Percentiles rank a stretch among this genome's conserved stretches.
Conservation (phyloP, 345 rosid species). For the Euphorbia lathyris region DNA sequence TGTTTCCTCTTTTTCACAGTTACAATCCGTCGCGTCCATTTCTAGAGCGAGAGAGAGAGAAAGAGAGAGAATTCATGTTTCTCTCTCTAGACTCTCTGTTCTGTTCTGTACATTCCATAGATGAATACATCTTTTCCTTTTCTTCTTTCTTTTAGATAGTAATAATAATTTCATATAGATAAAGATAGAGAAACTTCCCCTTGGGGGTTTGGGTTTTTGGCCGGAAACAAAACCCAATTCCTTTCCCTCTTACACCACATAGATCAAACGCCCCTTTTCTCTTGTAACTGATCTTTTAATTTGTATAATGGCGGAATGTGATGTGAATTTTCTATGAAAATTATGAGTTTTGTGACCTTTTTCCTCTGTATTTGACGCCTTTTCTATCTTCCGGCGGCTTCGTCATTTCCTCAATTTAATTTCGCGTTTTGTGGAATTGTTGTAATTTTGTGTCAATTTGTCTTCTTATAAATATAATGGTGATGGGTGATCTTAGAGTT, state of each 20-base stretch:
- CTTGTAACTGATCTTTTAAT: too few relatives aligned
- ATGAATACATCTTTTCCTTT: too few relatives aligned
- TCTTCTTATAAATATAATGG: neutral
- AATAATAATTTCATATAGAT: neutral
- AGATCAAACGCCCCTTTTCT: too few relatives aligned
- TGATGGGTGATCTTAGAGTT: conserved; percentile 17
- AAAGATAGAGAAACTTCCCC: neutral
- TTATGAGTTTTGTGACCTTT: neutral
- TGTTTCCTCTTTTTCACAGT: neutral
- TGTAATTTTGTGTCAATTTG: neutral
- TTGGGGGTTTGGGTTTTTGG: neutral
- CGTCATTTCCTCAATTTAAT: neutral
- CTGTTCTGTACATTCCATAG: neutral
- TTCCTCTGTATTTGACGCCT: neutral
- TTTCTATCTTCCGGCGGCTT: neutral
- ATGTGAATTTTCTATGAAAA: neutral
- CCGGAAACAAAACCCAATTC: neutral
- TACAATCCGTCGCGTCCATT: neutral
- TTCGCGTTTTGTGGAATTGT: neutral
- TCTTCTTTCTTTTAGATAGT: too few relatives aligned
- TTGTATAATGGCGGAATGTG: neutral
- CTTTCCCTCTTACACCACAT: too few relatives aligned
- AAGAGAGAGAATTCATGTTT: neutral
- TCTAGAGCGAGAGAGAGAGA: neutral
- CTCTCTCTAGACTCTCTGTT: neutral